Evolutionary conservation across 495 filamentous ascomycete species (phyloP), one percentile per base, ranked within the genome.

Genomic region (Jackrogersella multiformis): DNA sequence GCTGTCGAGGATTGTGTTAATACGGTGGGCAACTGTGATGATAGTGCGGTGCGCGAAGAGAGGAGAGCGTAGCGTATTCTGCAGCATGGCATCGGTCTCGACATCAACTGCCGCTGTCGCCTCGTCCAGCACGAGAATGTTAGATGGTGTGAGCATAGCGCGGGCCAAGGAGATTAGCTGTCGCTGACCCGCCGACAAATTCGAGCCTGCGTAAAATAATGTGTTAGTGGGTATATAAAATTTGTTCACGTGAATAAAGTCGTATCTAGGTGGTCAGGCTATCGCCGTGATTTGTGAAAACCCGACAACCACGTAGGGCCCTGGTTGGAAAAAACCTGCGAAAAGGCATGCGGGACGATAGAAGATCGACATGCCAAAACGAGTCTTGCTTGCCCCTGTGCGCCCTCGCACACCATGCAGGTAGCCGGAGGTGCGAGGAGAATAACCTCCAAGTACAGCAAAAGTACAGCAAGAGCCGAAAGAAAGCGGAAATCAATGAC

Each of bases 101-200:
- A 97, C 89, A 76, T 99, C 95, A 23, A 99, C 94, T 16, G 94
- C 92, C 23, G 94, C 95, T 38, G 96, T 99, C 61, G 96, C 96
- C 82, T 99, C 96, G 75, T 99, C 95, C 36, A 98, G 86, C 0
- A 99, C 93, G 57, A 99, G 86, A 72, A 99, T 97, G 76, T 97
- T 97, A 75, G 92, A 97, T 20, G 95, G 94, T 4, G 95, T 93
- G 23, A 99, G 84, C 70, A 99, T 86, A 16, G 96, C 96, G 54
- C 96, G 90, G 9, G 96, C 96, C 51, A 99, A 84, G 45, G 92
- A 96, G 36, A 98, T 85, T 61, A 99, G 87, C 78, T 98, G 95
- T 56, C 95, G 89, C 76, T 99, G 89, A 52, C 93, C 93, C 67
- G 93, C 86, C 57, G 93, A 95, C 56, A 96, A 85, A 69, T 93